Evolutionary conservation across 2,329 filamentous ascomycete species (phyloP), one percentile per base, ranked within the genome.

Genomic region (Trichothecium sympodiale): DNA sequence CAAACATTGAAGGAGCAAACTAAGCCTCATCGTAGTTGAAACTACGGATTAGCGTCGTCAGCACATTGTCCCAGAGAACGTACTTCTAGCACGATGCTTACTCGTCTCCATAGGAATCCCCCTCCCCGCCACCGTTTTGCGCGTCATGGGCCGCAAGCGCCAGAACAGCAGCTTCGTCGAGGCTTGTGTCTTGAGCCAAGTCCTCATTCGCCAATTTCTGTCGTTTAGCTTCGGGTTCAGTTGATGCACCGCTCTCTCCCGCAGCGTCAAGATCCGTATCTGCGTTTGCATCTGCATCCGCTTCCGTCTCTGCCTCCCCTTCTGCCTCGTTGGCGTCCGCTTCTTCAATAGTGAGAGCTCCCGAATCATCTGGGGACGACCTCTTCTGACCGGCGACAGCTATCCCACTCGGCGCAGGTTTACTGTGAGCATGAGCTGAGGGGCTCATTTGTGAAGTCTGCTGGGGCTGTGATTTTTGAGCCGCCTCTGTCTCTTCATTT

Each of bases 161-260:
- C 41, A 71, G 42, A 10, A 71, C 61, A 5, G 64, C 64, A 38
- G 68, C 65, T 38, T 71, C 67, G 18, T 68, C 64, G 12, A 67
- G 46, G 1, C 53, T 43, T 8, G 52, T 47, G 13, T 59, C 55
- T 12, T 58, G 54, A 9, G 49, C 43, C n/a, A 50, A 34, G 13
- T 52, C 47, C 4, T 53, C 50, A 4, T 38, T 26, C 10, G 59
- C 55, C 5, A 67, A 41, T 23, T 60, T 55, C 28, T 49, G 58
- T 8, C 65, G 57, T 42, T 69, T 71, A 4, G 55, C 48, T 5
- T 47, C 46, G 13, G 57, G 62, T 35, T 60, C 54, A 30, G 15
- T 17, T 8, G 28, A 30, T 10, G 35, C 27, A 27, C 32, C 35
- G 17, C 18, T 30, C 18, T 37, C 35, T 7, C 35, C 40, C 4